Percentiles rank a stretch among this genome's conserved stretches.
Conservation (phyloP, 805 yeast genomes). For the Cyberlindnera suaveolens region DNA sequence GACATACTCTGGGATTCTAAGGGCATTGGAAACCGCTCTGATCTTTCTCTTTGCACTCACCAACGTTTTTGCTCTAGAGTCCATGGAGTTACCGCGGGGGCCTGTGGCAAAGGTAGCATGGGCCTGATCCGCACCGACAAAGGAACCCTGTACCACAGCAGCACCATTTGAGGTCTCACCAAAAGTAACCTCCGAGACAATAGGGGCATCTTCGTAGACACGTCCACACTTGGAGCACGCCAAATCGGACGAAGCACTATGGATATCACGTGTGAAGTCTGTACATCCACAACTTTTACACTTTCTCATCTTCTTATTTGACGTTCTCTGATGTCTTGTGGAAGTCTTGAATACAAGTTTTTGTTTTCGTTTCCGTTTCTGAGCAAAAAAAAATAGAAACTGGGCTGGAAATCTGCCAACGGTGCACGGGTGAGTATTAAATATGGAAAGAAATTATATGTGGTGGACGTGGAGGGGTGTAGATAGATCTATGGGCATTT, state of each 20-base stretch:
- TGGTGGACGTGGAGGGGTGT: neutral
- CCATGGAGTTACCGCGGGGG: slow-evolving; percentile 65
- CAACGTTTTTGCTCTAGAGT: slow-evolving; percentile 84
- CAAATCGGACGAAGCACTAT: slow-evolving; percentile 64
- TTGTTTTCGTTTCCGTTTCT: slow-evolving; percentile 1
- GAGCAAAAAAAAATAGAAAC: no score
- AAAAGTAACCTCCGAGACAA: slow-evolving; percentile 91
- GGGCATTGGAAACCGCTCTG: slow-evolving; percentile 69
- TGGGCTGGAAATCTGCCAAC: no score
- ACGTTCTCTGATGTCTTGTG: neutral
- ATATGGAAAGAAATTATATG: no score
- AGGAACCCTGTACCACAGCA: slow-evolving; percentile 92
- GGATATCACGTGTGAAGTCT: slow-evolving; percentile 44
- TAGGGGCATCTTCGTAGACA: slow-evolving; percentile 87
- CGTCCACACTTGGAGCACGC: slow-evolving; percentile 82
- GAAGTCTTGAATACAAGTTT: neutral
- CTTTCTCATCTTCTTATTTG: slow-evolving; percentile 8
- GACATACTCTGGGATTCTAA: slow-evolving; percentile 76
- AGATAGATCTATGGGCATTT: no score
- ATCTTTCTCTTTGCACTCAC: slow-evolving; percentile 78
- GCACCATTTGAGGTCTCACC: slow-evolving; percentile 92
- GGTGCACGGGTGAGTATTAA: no score
- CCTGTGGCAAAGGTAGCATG: slow-evolving; percentile 65
- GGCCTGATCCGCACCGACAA: slow-evolving; percentile 81
- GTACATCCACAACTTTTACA: slow-evolving; percentile 50